A percentile compares a stretch with the other conserved stretches of the same genome.
Conservation (phyloP, 345 rosid genomes). For the Heritiera littoralis region DNA sequence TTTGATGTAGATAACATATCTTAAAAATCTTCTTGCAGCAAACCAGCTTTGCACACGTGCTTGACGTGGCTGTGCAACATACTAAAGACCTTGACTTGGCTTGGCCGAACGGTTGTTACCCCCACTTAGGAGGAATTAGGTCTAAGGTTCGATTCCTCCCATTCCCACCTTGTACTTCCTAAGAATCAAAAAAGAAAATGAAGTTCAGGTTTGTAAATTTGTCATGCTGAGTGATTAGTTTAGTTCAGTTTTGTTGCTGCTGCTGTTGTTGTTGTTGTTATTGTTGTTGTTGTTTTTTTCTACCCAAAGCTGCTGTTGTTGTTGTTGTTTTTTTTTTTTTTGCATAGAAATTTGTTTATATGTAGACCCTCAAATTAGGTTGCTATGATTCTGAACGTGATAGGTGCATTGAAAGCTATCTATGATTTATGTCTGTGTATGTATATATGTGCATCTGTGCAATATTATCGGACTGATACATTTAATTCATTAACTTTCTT, state of each 20-base stretch:
- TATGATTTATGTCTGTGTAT: neutral
- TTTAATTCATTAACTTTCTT: too few relatives aligned
- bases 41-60: slow-evolving; percentile 91
- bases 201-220: slow-evolving; percentile 63
- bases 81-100: slow-evolving; percentile 84
- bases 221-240: neutral
- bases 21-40: slow-evolving; percentile 50
- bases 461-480: neutral
- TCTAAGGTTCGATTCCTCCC: too few relatives aligned
- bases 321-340: too few relatives aligned
- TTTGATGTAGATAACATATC: neutral
- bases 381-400: too few relatives aligned
- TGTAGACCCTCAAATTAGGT: neutral
- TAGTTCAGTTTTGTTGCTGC: too few relatives aligned
- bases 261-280: too few relatives aligned
- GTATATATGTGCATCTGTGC: neutral
- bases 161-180: too few relatives aligned
- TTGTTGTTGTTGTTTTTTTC: too few relatives aligned
- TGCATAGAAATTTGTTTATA: neutral
- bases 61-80: slow-evolving; percentile 89
- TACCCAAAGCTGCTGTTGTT: neutral
- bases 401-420: neutral
- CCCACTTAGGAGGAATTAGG: too few relatives aligned
- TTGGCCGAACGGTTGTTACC: too few relatives aligned
- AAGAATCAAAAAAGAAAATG: too few relatives aligned